phyloP scores from a whole-genome alignment of 2,329 filamentous ascomycete genomes.

The Fusarium sublunatum region DNA sequence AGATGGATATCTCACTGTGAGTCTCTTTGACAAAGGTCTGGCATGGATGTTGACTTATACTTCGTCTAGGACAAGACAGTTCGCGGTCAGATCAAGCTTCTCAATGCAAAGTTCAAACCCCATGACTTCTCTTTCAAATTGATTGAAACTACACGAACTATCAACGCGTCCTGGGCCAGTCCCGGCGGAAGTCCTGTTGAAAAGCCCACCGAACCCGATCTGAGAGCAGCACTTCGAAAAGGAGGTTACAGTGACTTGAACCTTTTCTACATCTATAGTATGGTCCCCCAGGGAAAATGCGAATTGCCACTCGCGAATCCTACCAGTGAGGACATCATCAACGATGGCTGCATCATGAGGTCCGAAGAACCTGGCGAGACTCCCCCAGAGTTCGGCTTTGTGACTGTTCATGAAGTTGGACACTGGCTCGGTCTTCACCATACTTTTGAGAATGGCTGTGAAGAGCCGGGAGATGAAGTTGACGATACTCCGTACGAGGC shows the following conservation, averaged over 20 bases:
- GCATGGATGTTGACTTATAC: not conserved
- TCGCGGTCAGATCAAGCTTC: not conserved
- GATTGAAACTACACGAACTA: constrained; percentile 11
- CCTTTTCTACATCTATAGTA: constrained; percentile 11
- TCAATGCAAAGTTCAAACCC: constrained; percentile 19
- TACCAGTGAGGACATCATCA: not conserved
- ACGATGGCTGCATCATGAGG: constrained; percentile 26
- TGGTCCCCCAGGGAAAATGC: constrained; percentile 14
- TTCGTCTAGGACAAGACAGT: constrained; percentile 7
- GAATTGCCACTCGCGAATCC: constrained; percentile 19
- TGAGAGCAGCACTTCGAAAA: constrained; percentile 11
- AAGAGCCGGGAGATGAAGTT: constrained; percentile 24
- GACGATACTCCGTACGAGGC: constrained; percentile 26
- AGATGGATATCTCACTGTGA: constrained; percentile 15
- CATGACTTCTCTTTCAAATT: constrained; percentile 20
- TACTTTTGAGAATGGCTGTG: constrained; percentile 26
- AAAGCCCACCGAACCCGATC: not conserved
- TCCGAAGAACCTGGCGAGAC: not conserved
- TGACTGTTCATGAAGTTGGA: constrained; percentile 21
- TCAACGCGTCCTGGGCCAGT: constrained; percentile 14
- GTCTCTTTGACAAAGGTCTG: fast-evolving
- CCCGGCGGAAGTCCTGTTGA: constrained; percentile 2
- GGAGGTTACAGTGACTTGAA: constrained; percentile 28
- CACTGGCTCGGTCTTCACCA: constrained; percentile 32
- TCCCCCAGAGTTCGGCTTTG: not conserved